Evolutionary conservation across 2,329 filamentous ascomycete species (phyloP).

Genomic region (Pseudogymnoascus sp.): DNA sequence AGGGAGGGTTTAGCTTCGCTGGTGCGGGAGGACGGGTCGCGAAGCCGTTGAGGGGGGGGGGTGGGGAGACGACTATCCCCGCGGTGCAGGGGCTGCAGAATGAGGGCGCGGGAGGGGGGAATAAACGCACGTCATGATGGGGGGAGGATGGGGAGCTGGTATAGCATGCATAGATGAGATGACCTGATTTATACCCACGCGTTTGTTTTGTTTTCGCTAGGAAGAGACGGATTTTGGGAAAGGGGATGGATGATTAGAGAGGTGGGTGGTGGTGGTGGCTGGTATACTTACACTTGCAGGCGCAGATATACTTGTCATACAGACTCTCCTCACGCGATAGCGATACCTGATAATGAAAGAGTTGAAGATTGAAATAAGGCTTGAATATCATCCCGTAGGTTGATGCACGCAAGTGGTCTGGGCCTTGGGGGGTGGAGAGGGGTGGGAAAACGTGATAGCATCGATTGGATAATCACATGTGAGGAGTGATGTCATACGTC

Average conservation of each 20-base stretch:
- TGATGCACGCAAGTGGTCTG: not conserved
- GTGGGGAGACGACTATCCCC: constrained; percentile 35
- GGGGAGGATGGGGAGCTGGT: not conserved
- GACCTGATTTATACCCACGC: constrained; percentile 6
- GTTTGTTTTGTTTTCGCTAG: not conserved
- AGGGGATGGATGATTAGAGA: not conserved
- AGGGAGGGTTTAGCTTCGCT: constrained; percentile 63
- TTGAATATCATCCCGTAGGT: not conserved
- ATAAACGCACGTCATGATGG: constrained; percentile 27
- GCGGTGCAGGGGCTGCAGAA: constrained; percentile 41
- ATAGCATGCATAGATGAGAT: constrained; percentile 8
- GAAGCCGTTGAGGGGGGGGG: constrained; percentile 59
- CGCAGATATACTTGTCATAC: constrained; percentile 4
- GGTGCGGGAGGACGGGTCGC: constrained; percentile 57
- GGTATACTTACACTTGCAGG: constrained; percentile 1
- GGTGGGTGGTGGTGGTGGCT: not conserved
- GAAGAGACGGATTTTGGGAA: not conserved
- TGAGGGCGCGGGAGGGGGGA: constrained; percentile 35
- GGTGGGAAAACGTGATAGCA: not conserved
- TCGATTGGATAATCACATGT: constrained; percentile 4
- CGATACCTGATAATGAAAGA: constrained; percentile 1
- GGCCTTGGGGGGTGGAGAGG: not conserved
- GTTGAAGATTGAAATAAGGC: not conserved
- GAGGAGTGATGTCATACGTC: not conserved
- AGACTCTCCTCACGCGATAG: constrained; percentile 5